Percentiles rank a stretch among this genome's conserved stretches.
These are phyloP conservation scores for Pythium dissimile DNA, from an alignment of 352 stramenopile genomes.

Conservation along the genomic window DNA sequence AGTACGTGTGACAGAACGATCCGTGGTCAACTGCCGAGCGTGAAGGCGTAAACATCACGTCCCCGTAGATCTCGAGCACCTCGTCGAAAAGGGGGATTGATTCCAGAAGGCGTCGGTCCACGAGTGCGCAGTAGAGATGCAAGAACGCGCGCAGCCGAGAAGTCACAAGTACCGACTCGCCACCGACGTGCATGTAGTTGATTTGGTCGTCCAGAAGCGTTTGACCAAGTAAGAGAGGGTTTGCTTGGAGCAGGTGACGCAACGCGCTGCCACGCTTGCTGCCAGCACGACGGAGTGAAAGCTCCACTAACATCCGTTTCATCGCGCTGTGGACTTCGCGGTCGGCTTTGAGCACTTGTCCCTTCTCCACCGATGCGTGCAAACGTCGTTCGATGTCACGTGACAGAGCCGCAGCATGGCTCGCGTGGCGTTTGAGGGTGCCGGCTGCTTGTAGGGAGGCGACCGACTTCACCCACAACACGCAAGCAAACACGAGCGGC, in stretches of 20 bases:
- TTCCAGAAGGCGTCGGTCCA: constrained; percentile 9
- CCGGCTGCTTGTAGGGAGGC: constrained; percentile 23
- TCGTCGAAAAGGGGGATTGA: constrained; percentile 31
- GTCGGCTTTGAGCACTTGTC: constrained; percentile 14
- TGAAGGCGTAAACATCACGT: constrained; percentile 32
- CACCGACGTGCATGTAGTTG: constrained; percentile 21
- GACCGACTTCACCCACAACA: constrained; percentile 31
- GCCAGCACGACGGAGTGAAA: background rate
- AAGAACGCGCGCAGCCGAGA: constrained; percentile 26
- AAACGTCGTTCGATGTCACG: constrained; percentile 17
- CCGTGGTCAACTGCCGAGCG: constrained; percentile 20
- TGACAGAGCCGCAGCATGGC: constrained; percentile 20
- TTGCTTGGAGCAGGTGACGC: constrained; percentile 14
- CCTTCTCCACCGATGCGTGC: constrained; percentile 14
- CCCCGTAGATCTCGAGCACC: constrained; percentile 20
- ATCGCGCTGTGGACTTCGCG: constrained; percentile 11
- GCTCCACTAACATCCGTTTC: background rate
- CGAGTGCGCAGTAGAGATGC: constrained; percentile 26
- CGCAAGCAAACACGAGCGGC: constrained; percentile 24
- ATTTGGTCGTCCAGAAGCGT: constrained; percentile 27
- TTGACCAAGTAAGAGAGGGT: constrained; percentile 25
- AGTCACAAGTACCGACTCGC: constrained; percentile 24
- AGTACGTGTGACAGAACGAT: constrained; percentile 24
- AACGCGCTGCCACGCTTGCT: constrained; percentile 2
- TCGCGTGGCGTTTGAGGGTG: constrained; percentile 19